phyloP scores from a whole-genome alignment of 441 rosid species.

The Omphalea diandra region DNA sequence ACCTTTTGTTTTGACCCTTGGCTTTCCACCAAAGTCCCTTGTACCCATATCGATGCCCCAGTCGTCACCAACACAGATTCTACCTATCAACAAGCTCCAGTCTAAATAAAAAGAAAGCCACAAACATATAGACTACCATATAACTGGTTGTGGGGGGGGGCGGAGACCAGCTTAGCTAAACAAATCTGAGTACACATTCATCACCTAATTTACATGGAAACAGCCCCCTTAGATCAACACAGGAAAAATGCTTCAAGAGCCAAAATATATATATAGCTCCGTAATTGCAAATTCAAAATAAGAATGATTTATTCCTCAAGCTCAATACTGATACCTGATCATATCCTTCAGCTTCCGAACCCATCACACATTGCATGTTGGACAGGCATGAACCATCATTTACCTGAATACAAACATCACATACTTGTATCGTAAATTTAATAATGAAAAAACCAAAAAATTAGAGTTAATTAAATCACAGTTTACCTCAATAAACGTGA shows the following conservation, averaged over 20 bases:
- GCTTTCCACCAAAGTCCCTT: conserved; percentile 80
- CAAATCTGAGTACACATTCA: neutral
- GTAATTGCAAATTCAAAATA: neutral
- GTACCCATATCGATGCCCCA: conserved; percentile 81
- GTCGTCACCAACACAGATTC: conserved; percentile 75
- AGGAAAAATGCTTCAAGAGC: neutral
- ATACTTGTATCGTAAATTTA: too few relatives aligned
- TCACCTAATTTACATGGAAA: neutral
- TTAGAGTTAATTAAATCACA: neutral
- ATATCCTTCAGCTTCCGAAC: conserved; percentile 69
- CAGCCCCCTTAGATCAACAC: neutral
- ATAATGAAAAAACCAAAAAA: too few relatives aligned
- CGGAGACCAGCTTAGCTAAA: neutral
- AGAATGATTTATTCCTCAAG: neutral
- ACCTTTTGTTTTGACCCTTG: conserved; percentile 90
- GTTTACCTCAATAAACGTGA: conserved; percentile 76
- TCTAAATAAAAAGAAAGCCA: conserved; percentile 24
- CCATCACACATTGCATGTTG: conserved; percentile 93
- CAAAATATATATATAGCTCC: neutral
- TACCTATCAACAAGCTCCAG: conserved; percentile 44
- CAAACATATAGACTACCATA: neutral
- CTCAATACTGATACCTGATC: conserved; percentile 72
- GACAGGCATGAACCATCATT: conserved; percentile 96
- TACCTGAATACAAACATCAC: conserved; percentile 36
- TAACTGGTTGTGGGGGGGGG: too few relatives aligned